Conservation (phyloP, 2,329 filamentous ascomycete species). For the Aspergillus ochraceoroseus region DNA sequence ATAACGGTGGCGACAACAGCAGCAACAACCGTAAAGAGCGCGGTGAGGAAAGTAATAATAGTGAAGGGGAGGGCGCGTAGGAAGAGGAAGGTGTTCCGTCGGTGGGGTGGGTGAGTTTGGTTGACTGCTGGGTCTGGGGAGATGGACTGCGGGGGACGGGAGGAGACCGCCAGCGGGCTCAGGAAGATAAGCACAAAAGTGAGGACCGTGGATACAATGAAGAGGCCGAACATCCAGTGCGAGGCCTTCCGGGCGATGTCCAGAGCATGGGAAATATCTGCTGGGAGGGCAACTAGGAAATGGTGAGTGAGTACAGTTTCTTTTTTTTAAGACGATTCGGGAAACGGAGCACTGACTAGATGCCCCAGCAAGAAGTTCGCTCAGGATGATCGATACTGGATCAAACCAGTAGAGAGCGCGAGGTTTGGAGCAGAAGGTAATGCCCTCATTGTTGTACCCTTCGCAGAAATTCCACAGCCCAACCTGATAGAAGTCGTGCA, state of each 20-base stretch:
- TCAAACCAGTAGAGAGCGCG: slow-evolving; percentile 81
- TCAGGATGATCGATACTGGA: slow-evolving; percentile 73
- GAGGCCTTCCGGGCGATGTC: slow-evolving; percentile 68
- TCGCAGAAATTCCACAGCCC: slow-evolving; percentile 91
- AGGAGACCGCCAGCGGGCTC: slow-evolving; percentile 49
- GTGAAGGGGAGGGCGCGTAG: slow-evolving; percentile 61
- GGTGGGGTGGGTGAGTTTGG: slow-evolving; percentile 31
- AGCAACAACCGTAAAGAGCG: slow-evolving; percentile 63
- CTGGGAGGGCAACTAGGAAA: slow-evolving; percentile 65
- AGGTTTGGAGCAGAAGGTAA: slow-evolving; percentile 70
- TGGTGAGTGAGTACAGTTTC: too few species aligned
- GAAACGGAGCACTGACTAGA: slow-evolving; percentile 54
- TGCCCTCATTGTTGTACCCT: slow-evolving; percentile 64
- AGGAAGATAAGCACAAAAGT: slow-evolving; percentile 68
- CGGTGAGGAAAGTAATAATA: slow-evolving; percentile 62
- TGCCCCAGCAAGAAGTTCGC: slow-evolving; percentile 74
- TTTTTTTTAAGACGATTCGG: too few species aligned
- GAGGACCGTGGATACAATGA: slow-evolving; percentile 66
- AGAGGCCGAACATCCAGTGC: slow-evolving; percentile 84
- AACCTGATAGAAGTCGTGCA: slow-evolving; percentile 92
- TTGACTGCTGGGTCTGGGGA: slow-evolving; percentile 27
- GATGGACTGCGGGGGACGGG: slow-evolving; percentile 35
- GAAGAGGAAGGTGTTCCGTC: slow-evolving; percentile 35
- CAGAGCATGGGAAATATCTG: slow-evolving; percentile 67
- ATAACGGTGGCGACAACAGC: slow-evolving; percentile 75